Conservation (phyloP, 352 stramenopile genomes). For the Pythium pectinolyticum region DNA sequence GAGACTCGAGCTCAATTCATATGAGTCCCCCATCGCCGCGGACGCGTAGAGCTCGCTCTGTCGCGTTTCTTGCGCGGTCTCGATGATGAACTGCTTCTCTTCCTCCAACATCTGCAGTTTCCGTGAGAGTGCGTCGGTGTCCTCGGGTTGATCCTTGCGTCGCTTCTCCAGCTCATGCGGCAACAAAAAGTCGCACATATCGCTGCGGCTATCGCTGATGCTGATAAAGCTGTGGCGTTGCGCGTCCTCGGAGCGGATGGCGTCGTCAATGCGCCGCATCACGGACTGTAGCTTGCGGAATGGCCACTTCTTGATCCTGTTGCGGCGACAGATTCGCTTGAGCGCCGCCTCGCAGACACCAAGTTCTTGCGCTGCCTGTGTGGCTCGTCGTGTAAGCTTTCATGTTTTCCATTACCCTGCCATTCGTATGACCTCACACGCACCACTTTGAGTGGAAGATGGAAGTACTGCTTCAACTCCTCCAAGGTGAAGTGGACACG, state of each 20-base stretch:
- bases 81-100: background rate
- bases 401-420: background rate
- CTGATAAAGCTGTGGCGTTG: background rate
- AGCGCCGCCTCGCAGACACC: constrained; percentile 78
- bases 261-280: constrained; percentile 41
- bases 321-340: constrained; percentile 77
- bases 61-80: background rate
- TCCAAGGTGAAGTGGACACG: constrained; percentile 59
- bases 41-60: constrained; percentile 4
- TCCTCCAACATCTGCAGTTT: background rate
- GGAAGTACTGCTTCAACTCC: constrained; percentile 63
- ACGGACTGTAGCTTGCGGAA: constrained; percentile 72
- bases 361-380: constrained; percentile 55
- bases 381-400: constrained; percentile 14
- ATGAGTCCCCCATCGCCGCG: background rate
- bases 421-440: constrained; percentile 11
- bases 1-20: background rate
- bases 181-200: constrained; percentile 15
- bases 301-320: constrained; percentile 71
- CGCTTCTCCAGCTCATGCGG: constrained; percentile 25
- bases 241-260: background rate
- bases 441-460: constrained; percentile 72
- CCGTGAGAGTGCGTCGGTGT: background rate
- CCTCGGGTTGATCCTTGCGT: constrained; percentile 15
- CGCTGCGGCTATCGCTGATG: background rate